These are phyloP conservation scores for Barnettozyma salicaria DNA, from an alignment of 805 yeast species.

Conservation along the genomic window DNA sequence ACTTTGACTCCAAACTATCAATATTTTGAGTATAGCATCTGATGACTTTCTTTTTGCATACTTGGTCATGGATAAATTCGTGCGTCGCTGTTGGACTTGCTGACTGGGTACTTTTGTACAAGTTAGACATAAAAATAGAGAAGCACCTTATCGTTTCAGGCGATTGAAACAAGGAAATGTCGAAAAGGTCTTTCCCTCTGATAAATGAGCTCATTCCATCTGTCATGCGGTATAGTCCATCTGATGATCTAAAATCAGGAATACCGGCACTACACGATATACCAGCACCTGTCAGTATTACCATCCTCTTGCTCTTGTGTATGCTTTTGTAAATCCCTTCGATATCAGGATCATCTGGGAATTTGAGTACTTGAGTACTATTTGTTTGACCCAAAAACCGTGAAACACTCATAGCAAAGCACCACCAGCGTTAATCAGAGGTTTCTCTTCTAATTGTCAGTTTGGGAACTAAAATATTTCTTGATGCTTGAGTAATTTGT, in stretches of 20 bases:
- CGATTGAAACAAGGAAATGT: constrained; percentile 71
- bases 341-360: constrained; percentile 3
- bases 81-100: constrained; percentile 87
- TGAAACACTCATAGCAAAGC: no score
- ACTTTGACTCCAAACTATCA: constrained; percentile 72
- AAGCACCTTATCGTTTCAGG: constrained; percentile 63
- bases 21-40: constrained; percentile 94
- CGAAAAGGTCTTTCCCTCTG: constrained; percentile 90
- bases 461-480: not conserved
- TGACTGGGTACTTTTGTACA: constrained; percentile 53
- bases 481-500: no score
- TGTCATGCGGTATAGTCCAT: constrained; percentile 68
- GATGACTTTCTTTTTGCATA: constrained; percentile 56
- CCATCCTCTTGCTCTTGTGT: constrained; percentile 39
- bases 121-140: constrained; percentile 81
- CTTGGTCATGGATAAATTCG: constrained; percentile 43
- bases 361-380: not conserved
- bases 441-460: no score
- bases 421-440: no score
- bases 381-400: not conserved
- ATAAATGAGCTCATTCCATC: constrained; percentile 29
- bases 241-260: constrained; percentile 84
- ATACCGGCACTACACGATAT: constrained; percentile 96
- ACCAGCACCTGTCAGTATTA: constrained; percentile 90
- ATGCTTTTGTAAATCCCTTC: constrained; percentile 24